Base-by-base conservation (phyloP, 2,329 filamentous ascomycete genomes). In the Podosphaera xanthii region DNA sequence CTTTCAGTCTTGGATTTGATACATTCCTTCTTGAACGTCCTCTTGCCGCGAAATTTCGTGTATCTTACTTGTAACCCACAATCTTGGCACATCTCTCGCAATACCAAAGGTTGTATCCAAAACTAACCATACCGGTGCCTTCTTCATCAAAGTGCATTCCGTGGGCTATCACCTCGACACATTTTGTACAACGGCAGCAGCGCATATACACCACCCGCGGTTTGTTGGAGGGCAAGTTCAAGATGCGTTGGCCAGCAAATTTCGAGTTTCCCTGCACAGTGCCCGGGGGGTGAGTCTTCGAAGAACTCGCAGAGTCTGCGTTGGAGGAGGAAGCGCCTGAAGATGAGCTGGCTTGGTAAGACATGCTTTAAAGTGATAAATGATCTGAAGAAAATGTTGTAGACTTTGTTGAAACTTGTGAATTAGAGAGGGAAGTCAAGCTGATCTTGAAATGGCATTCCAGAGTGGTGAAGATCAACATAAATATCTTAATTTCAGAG, bases 101-200 rank as follows among this genome's bases (percentile, higher is more conserved):
- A 70, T 84, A 83, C 72, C 83, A 83, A 61, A 83, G 76, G 69
- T 81, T 81, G 69, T 79, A 77, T 1, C 79, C 79, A 62, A 83
- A 80, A 65, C 77, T 75, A 12, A 84, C 76, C 80, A 84, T 84
- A 62, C 80, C 80, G 60, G 73, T 77, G 50, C 77, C 72, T 63
- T 71, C 72, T 57, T 76, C 72, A 69, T 82, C 78, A 1, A 67
- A 61, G 54, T 63, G 50, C 30, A 59, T 59, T 55, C 62, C 62
- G 5, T 58, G 62, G 7, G 77, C 76, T 6, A 79, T 81, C 35
- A 77, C 75, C 72, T 83, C 80, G 59, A 79, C 78, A 59, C 76
- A 74, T 60, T 76, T 76, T 49, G 78, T 76, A 67, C 79, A 82
- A 60, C 81, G 77, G 67, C 82, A 76, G 72, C 80, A 83, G 64